Conservation (phyloP, 176 grass and related monocot genomes). For the Avena eriantha region DNA sequence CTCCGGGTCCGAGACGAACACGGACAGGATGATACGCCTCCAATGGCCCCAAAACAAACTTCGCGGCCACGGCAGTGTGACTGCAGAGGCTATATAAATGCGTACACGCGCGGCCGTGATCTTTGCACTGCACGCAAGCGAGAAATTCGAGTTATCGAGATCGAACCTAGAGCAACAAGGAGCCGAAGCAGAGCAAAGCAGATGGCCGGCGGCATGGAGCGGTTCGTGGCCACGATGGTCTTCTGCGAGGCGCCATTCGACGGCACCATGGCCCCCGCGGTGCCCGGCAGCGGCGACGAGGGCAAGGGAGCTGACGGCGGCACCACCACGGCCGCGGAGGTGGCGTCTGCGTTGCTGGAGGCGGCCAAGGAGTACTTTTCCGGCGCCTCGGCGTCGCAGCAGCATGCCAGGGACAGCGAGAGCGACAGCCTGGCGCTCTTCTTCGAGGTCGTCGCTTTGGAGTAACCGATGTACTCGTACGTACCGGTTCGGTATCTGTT, state of each 20-base stretch:
- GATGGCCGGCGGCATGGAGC: background rate
- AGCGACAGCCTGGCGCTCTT: background rate
- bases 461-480: background rate
- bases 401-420: background rate
- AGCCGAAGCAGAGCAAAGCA: background rate
- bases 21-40: too few species aligned
- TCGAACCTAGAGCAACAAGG: background rate
- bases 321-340: background rate
- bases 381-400: background rate
- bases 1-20: too few species aligned
- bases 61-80: background rate
- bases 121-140: background rate
- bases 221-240: constrained; percentile 1
- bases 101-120: background rate
- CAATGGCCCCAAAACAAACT: too few species aligned
- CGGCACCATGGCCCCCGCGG: background rate
- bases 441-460: background rate
- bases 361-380: background rate
- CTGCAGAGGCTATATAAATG: background rate
- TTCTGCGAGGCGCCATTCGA: constrained; percentile 28
- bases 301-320: background rate
- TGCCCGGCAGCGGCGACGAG: background rate
- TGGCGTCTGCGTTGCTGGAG: background rate
- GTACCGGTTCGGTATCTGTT: too few species aligned
- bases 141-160: background rate